Conservation (phyloP, 2,329 filamentous ascomycete species). For the Botrytis aclada region DNA sequence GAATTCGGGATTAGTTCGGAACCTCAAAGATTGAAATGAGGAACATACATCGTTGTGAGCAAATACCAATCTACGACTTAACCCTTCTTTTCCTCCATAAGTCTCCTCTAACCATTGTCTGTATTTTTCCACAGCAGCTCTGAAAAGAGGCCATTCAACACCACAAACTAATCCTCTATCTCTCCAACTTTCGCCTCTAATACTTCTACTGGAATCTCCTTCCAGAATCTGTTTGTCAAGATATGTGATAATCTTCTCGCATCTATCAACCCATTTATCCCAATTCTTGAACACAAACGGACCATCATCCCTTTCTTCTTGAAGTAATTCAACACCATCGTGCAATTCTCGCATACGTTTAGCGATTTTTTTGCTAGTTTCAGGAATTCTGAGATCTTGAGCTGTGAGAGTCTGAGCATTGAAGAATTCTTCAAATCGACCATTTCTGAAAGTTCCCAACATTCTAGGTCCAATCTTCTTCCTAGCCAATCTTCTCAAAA, state of each 20-base stretch:
- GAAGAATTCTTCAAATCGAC: constrained; percentile 93
- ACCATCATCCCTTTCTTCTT: constrained; percentile 72
- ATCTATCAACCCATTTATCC: constrained; percentile 66
- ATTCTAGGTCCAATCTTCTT: constrained; percentile 92
- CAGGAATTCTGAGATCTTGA: constrained; percentile 71
- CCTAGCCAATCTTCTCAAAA: constrained; percentile 78
- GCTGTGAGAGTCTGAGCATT: constrained; percentile 78
- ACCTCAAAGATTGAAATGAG: not conserved
- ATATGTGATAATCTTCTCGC: constrained; percentile 50
- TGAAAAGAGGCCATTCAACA: constrained; percentile 77
- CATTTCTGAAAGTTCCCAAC: constrained; percentile 89
- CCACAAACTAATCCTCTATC: constrained; percentile 75
- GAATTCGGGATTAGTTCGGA: constrained; percentile 17
- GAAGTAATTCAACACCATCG: constrained; percentile 83
- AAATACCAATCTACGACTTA: constrained; percentile 80
- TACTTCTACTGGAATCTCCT: constrained; percentile 35
- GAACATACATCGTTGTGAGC: constrained; percentile 89
- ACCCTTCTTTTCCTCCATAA: constrained; percentile 63
- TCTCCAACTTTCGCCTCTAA: constrained; percentile 56
- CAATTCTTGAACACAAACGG: constrained; percentile 88
- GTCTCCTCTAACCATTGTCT: constrained; percentile 67
- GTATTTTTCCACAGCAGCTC: constrained; percentile 71
- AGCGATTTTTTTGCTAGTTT: constrained; percentile 87
- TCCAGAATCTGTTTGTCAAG: constrained; percentile 54
- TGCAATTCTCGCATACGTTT: constrained; percentile 97